Base-by-base conservation (phyloP, 2,329 filamentous ascomycete genomes). In the Pseudogymnoascus sp. region DNA sequence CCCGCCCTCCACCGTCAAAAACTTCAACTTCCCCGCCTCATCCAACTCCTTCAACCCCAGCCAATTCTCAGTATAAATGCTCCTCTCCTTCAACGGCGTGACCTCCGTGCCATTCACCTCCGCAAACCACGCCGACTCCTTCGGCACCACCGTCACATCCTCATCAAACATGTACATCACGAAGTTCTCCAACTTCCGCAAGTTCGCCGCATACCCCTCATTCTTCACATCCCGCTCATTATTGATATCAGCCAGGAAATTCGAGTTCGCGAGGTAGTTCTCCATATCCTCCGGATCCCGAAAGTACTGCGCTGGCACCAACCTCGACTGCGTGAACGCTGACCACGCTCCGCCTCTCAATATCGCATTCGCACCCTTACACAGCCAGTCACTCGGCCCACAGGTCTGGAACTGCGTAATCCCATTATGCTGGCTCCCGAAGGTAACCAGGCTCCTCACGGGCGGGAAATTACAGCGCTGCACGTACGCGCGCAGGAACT, bases 261-360 rank as follows among this genome's bases (percentile, higher is more conserved):
- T 93, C 70, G 90, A 95, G 72, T 85, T 75, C 68, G 87, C 84
- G 18, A 97, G 83, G 73, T 97, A 99, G 31, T 80, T 77, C 0
- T 86, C 84, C 74, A 91, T 76, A 73, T 92, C 78, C 63, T 79
- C 74, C 65, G 84, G 84, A 67, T 93, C 85, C 61, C 93, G 88
- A 80, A 89, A 97, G 79, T 99, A 99, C 79, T 99, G 95, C 34
- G 95, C 93, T 0, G 95, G 95, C 3, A 99, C 90, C 7, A 97
- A 81, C 16, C 84, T 84, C 61, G 79, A 80, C 80, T 97, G 95
- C 5, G 95, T 90, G 69, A 88, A 88, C 25, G 76, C 72, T 40
- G 84, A 85, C 91, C 92, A 99, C 2, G 89, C 91, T 70, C 93
- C 93, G 46, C 84, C 84, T 64, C 86, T 85, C 62, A 99, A 79